Base-by-base conservation (phyloP, 257 asterid genomes). In the Plectranthus barbatus region DNA sequence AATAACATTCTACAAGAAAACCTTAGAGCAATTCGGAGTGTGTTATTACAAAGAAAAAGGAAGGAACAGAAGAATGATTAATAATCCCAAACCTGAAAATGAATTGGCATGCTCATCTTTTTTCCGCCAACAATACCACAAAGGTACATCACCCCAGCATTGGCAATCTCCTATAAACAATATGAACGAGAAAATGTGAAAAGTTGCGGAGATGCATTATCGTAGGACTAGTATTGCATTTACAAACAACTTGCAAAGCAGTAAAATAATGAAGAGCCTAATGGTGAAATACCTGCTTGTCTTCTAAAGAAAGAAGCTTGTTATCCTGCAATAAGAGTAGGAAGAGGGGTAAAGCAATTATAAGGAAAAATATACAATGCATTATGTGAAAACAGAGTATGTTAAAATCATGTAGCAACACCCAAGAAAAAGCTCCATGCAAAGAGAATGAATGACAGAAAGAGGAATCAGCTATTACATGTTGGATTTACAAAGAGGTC, bases 101-200 rank as follows among this genome's bases (percentile, higher is more conserved):
- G 72, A 19, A 76, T 82, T 11, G 96, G 96, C 85, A 83, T 79
- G 75, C 78, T 73, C 51, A 63, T 74, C 77, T 67, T 80, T 74
- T 76, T 60, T 34, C 95, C 95, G 26, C 74, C 67, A 37, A 72
- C 84, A 72, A 85, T 21, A 70, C 71, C 50, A 56, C 93, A 84
- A 45, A 91, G 81, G 77, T 85, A 84, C 86, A 79, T 69, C 20
- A 91, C 93, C 34, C 96, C 97, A 40, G 82, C 82, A 69, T 82
- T 87, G 70, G 88, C 81, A 72, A 87, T 74, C 6, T 82, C 90
- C 96, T 91, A 69, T 55, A 58, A 53, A 61, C 52, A 63, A 71
- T 36, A 72, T 61, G 46, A 19, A 57, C 11, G 60, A 37, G 20
- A 56, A 31, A 20, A 40, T 47, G 44, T n/a, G n/a, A 7, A 31